Evolutionary conservation across 1,284 basidiomycete genomes (phyloP), one percentile per base, ranked within the genome.

Genomic region (Cutaneotrichosporon mucoides): DNA sequence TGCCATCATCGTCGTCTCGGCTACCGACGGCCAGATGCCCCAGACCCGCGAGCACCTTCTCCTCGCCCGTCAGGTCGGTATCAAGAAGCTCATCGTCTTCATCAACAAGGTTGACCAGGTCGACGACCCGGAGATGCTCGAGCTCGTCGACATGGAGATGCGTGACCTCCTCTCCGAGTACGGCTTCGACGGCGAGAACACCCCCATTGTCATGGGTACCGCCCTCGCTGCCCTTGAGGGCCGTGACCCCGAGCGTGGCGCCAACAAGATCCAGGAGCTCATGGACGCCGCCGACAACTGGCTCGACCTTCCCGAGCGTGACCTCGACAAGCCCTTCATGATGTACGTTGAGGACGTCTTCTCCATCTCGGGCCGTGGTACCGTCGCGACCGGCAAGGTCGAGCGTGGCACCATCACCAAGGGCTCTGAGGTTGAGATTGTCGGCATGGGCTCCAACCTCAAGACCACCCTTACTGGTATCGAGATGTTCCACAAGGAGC

Each of bases 141-240:
- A 98, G 82, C 88, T 99, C 60, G 96, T 99, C 65, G 96, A 99
- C 73, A 99, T 99, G 95, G 96, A 99, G 84, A 99, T 99, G 89
- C 88, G 96, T 60, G 96, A 99, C 76, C 83, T 99, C n/a, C 85
- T 99, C 50, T 82, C 86, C 34, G 88, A 88, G 35, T 94, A 93
- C 81, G 91, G 92, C 74, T 99, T 90, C 68, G 95, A 99, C 71
- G 96, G 96, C 62, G 96, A 99, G 79, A 85, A 88, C 73, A 98
- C 96, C 0, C 96, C 96, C 43, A 96, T 99, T 74, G 80, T 99
- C 72, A 92, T 92, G 87, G 96, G 96, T 56, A 95, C 93, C 40
- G 96, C 96, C 61, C 83, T 99, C 57, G 92, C 93, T 62, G 95
- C 95, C 57, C 84, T 99, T 63, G 92, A 99, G 74, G 88, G 89